A percentile compares a stretch with the other conserved stretches of the same genome.
These are phyloP conservation scores for Saccharomyces eubayanus DNA, from an alignment of 805 yeast genomes.

Conservation along the genomic window DNA sequence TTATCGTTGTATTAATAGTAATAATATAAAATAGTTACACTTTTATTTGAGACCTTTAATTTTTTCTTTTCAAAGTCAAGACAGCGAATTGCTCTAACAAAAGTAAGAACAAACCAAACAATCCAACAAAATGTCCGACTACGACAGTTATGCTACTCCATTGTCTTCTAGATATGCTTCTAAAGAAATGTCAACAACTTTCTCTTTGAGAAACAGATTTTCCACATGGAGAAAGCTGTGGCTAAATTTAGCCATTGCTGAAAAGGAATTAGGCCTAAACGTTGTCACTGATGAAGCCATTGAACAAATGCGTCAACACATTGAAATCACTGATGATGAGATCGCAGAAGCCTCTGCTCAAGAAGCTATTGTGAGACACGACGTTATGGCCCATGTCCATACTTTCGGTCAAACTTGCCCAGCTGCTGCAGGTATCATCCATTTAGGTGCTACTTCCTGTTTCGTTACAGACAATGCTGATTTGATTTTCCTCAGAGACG, in stretches of 20 bases:
- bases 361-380: conserved; percentile 97
- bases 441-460: conserved; percentile 97
- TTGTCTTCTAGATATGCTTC: conserved; percentile 95
- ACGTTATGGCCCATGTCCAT: conserved; percentile 98
- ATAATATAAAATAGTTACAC: background rate
- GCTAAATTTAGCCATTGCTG: conserved; percentile 93
- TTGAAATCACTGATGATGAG: conserved; percentile 85
- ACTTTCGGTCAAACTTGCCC: conserved; percentile 90
- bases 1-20: background rate
- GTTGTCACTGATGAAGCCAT: conserved; percentile 88
- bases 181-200: conserved; percentile 89
- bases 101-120: background rate
- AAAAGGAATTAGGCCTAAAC: conserved; percentile 77
- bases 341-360: conserved; percentile 81
- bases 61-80: background rate
- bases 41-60: background rate
- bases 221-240: conserved; percentile 98
- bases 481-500: conserved; percentile 91
- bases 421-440: conserved; percentile 95
- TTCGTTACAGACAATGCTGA: conserved; percentile 97
- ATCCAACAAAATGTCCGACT: conserved; percentile 25
- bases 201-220: conserved; percentile 87
- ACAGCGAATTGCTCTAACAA: background rate
- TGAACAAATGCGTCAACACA: conserved; percentile 69
- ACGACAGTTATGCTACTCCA: conserved; percentile 84